Evolutionary conservation across 75 land plant species (phyloP), one percentile per base, ranked within the genome.

Genomic region (Picea glauca): DNA sequence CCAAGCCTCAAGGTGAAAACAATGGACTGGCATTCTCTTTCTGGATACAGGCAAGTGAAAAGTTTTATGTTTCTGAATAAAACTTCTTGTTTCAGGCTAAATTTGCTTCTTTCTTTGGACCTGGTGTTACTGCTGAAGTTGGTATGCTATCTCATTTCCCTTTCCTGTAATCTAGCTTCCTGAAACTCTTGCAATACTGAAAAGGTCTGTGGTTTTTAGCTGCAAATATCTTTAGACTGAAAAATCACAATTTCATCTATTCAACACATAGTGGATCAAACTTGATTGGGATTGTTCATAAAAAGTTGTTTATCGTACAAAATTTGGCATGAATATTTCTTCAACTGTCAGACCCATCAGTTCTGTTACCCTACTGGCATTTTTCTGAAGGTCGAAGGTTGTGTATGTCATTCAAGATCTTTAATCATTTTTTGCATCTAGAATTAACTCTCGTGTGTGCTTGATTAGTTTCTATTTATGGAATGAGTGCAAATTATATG

Each of bases 91-190:
- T 81, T 58, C 80, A 96, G 99, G 95, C 95, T 23, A 96, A 96
- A 78, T 96, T 96, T 77, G 58, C 90, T 58, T 94, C 99, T 9
- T 96, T 96, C 83, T 96, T 96, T 81, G 99, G 99, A 63, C 99
- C 99, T 60, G 98, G 98, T 65, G 87, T 96, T 75, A 88, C 84
- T 58, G 98, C 99, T 46, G 91, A 94, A 82, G 81, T 96, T 81
- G 95, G 99, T 96, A 75, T 82, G 90, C 83, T 80, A 17, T 59
- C 75, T 15, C 13, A 63, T 70, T 70, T 13, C 26, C 50, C 12
- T 54, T 35, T 59, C 13, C 14, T 23, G 7, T 78, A 14, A 20
- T 32, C 62, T 79, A 65, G 15, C 18, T 60, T 35, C 31, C 13
- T 23, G 12, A 43, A 17, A 57, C 18, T 58, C 20, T 35, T 7